phyloP scores from a whole-genome alignment of 805 yeast species.

The Jamesozyma hellenica region DNA sequence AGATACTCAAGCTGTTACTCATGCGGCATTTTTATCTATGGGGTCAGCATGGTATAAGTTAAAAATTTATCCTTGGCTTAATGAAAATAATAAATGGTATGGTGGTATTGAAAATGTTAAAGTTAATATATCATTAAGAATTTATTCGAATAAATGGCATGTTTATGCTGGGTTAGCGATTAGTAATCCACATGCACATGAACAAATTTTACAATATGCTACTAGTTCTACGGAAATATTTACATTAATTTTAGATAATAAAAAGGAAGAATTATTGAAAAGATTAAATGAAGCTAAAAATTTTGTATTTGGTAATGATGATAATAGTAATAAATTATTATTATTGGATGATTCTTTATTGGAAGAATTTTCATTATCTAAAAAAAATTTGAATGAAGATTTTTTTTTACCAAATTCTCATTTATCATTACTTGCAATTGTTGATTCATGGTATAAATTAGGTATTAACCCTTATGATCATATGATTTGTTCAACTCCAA shows the following conservation, averaged over 20 bases:
- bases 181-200: slow-evolving; percentile 89
- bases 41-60: slow-evolving; percentile 88
- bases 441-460: slow-evolving; percentile 82
- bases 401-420: slow-evolving; percentile 64
- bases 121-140: slow-evolving; percentile 82
- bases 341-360: slow-evolving; percentile 68
- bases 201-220: slow-evolving; percentile 83
- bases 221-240: slow-evolving; percentile 73
- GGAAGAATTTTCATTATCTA: slow-evolving; percentile 68
- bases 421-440: slow-evolving; percentile 77
- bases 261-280: slow-evolving; percentile 43
- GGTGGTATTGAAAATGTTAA: slow-evolving; percentile 97
- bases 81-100: slow-evolving; percentile 47
- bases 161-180: slow-evolving; percentile 97
- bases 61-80: slow-evolving; percentile 80
- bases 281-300: slow-evolving; percentile 60
- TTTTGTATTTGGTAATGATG: slow-evolving; percentile 67
- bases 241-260: slow-evolving; percentile 69
- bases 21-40: slow-evolving; percentile 94
- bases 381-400: slow-evolving; percentile 31
- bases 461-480: slow-evolving; percentile 92
- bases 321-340: slow-evolving; percentile 39
- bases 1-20: slow-evolving; percentile 97
- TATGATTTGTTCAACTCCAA: slow-evolving; percentile 91
- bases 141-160: slow-evolving; percentile 92